Base-by-base conservation (phyloP, 2,329 filamentous ascomycete species). In the Lachnellula occidentalis region DNA sequence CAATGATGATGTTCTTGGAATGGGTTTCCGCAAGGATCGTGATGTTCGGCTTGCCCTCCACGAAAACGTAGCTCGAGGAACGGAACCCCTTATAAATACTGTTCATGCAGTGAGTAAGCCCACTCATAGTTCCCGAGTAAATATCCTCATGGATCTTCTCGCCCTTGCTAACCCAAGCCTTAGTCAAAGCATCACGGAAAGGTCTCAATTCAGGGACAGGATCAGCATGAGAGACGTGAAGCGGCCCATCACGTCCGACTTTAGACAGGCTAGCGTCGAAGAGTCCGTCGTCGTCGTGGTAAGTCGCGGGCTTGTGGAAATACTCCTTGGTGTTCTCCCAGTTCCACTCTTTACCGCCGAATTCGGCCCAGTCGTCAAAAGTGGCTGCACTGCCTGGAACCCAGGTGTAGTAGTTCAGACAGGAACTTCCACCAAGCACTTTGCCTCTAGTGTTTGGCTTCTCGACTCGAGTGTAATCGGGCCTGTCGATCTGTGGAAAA, bases 351-450 rank as follows among this genome's bases (percentile, higher is more conserved):
- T 70, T 60, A 2, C 73, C 73, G 27, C 75, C 74, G 52, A 69
- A 76, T 37, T 74, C 71, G 15, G 65, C 72, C 75, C 75, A 78
- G 53, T 72, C 68, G 58, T 78, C 78, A 61, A 81, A 85, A 0
- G 81, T 85, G 2, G 73, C 73, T 51, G 76, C 76, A 53, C 74
- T 78, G 2, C 82, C 82, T 1, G 76, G 80, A 5, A 83, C 73
- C 82, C 82, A 86, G 14, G 81, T 83, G 67, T 79, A 84, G 66
- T 85, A 86, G 69, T 86, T 86, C 74, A 67, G 81, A 82, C 9
- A 82, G 78, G 41, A 81, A 75, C 9, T 81, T 8, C 71, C 71
- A 21, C 73, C 71, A 0, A 73, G 64, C 2, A 67, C 60, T 51
- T 71, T 71, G 2, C 72, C 72, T 19, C 71, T 66, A 8, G 71